Evolutionary conservation across 768 basidiomycete species (phyloP), one percentile per base, ranked within the genome.

Genomic region (Hericium coralloides): DNA sequence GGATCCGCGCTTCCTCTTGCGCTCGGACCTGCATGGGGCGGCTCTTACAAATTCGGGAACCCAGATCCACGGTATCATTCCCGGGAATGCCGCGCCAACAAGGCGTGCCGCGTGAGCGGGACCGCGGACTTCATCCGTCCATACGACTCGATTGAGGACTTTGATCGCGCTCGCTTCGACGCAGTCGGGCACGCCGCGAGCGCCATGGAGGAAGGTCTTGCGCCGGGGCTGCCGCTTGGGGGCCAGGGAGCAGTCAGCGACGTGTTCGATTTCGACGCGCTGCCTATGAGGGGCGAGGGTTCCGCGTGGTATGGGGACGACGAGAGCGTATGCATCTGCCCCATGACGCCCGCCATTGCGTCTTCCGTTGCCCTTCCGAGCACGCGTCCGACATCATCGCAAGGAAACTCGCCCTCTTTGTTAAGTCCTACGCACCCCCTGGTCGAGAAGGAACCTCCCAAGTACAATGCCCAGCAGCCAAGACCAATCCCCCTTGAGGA

Each of bases 221-320:
- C 20, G 25, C 26, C 25, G 9, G 20, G 15, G 2, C 14, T 50
- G 10, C 20, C 15, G 7, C 12, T 59, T 55, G 55, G 18, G 53
- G 25, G 53, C 45, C 58, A 56, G 52, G 57, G 56, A 37, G 58
- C 58, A 53, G 23, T 58, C 60, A 63, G 23, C 51, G 62, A 61
- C 53, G 59, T 59, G 49, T 73, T 72, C 59, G 70, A 73, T 58
- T 73, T 72, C 51, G 70, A 72, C 57, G 67, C 66, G 15, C 66
- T 73, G n/a, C 71, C 71, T 14, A 58, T 54, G 36, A 66, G 52
- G 54, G 59, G 55, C 20, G 18, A 17, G n/a, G 43, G 43, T 20
- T 20, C 43, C 43, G 43, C n/a, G 8, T 45, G 43, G 43, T n/a
- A 45, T 6, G 20, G 43, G n/a, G 64, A 22, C 51, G 63, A 51